Percentiles rank a stretch among this genome's conserved stretches.
Conservation (phyloP, 1,284 basidiomycete species). For the Gymnopus androsaceus region DNA sequence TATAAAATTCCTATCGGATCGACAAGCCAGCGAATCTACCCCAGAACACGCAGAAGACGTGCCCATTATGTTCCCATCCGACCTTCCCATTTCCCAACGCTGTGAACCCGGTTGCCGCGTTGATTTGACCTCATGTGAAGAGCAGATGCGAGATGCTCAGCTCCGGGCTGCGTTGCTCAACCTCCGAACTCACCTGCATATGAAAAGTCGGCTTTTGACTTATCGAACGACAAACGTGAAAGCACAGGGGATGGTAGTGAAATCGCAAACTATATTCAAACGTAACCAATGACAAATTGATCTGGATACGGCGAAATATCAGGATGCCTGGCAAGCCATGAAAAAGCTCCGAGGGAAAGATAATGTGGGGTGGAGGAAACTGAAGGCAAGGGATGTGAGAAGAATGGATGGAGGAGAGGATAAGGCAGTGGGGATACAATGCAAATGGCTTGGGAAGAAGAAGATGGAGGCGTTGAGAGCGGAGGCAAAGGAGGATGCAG, state of each 20-base stretch:
- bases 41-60: background rate
- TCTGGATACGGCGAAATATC: background rate
- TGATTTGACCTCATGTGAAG: background rate
- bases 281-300: slow-evolving; percentile 8
- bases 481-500: background rate
- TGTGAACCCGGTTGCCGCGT: background rate
- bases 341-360: background rate
- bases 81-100: background rate
- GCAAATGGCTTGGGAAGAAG: background rate
- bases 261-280: background rate
- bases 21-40: no score
- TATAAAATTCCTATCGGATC: no score
- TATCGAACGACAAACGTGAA: no score
- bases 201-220: background rate
- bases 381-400: background rate
- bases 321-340: background rate
- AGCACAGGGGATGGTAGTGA: background rate
- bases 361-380: background rate
- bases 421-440: background rate
- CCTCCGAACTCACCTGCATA: slow-evolving; percentile 6
- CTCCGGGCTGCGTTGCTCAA: background rate
- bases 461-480: no score
- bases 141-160: slow-evolving; percentile 5
- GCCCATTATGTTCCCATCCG: background rate
- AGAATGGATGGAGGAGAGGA: background rate